Evolutionary conservation across 2,329 filamentous ascomycete genomes (phyloP).

Genomic region (Pseudofabraea citricarpa): DNA sequence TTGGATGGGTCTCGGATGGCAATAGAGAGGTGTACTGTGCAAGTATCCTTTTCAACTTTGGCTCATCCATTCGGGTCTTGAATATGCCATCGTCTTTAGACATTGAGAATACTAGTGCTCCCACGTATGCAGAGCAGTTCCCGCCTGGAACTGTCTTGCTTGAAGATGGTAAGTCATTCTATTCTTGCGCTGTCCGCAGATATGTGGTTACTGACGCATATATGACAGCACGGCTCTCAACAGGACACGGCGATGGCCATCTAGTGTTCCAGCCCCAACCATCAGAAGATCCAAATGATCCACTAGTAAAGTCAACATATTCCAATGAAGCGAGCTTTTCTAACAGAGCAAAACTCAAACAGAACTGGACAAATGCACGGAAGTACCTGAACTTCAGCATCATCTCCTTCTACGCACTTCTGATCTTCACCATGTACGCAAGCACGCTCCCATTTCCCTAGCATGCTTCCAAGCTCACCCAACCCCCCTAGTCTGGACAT

Average conservation of each 20-base stretch:
- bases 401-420: conserved; percentile 35
- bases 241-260: not conserved
- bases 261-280: conserved; percentile 9
- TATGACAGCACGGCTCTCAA: not conserved
- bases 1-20: too few species aligned
- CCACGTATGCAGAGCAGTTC: not conserved
- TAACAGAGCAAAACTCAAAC: not conserved
- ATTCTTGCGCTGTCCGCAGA: not conserved
- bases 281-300: conserved; percentile 14
- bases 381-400: conserved; percentile 38
- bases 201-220: not conserved
- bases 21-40: too few species aligned
- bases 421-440: conserved; percentile 30
- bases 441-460: too few species aligned
- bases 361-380: conserved; percentile 37
- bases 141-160: not conserved
- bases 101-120: too few species aligned
- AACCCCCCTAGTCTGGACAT: not conserved
- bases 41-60: too few species aligned
- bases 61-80: too few species aligned
- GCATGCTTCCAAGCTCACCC: too few species aligned
- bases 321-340: not conserved
- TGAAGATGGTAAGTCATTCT: not conserved
- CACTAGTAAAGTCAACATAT: conserved; percentile 1
- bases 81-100: too few species aligned